Evolutionary conservation across 2,329 filamentous ascomycete genomes (phyloP), one percentile per base, ranked within the genome.

Genomic region (Exophiala viscosa): DNA sequence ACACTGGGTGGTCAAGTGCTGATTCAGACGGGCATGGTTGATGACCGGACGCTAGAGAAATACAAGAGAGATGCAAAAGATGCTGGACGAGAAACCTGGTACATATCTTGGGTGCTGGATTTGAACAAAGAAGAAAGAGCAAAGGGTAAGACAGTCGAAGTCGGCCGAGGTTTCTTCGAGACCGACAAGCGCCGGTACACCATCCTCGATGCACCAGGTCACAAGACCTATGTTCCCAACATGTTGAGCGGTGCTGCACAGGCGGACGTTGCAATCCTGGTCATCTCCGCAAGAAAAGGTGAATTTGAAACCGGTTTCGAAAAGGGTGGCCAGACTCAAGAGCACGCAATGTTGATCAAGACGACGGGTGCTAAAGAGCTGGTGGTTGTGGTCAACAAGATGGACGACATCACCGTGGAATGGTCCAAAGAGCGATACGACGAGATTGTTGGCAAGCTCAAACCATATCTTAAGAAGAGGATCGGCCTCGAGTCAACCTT

Each of bases 251-350:
- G 90, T 69, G 90, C 90, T 31, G 91, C 90, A 10, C 90, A 96
- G 73, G 90, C 90, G 44, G 90, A 96, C 71, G 85, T 99, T 31
- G 93, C 93, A 69, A 89, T 96, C 64, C 80, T 99, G 42, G 93
- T 99, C 68, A 96, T 97, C 66, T 95, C 88, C 46, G 90, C 93
- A 38, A 87, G 93, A 67, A 97, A 96, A 79, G 93, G 93, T 67
- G 93, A 99, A 75, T 99, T 97, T 72, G 93, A 99, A 75, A 97
- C 93, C 32, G 93, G 93, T 45, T 99, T 99, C 70, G 93, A 99
- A 65, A 88, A 87, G 77, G 93, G 93, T 59, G 60, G 93, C 34
- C 93, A 99, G 73, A 99, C 93, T 48, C 84, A 93, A 69, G 93
- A 99, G 81, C 92, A 97, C 73, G 93, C 95, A 51, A 90, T 99